These are phyloP conservation scores for Zopfia rhizophila DNA, from an alignment of 2,329 filamentous ascomycete species.

Conservation along the genomic window DNA sequence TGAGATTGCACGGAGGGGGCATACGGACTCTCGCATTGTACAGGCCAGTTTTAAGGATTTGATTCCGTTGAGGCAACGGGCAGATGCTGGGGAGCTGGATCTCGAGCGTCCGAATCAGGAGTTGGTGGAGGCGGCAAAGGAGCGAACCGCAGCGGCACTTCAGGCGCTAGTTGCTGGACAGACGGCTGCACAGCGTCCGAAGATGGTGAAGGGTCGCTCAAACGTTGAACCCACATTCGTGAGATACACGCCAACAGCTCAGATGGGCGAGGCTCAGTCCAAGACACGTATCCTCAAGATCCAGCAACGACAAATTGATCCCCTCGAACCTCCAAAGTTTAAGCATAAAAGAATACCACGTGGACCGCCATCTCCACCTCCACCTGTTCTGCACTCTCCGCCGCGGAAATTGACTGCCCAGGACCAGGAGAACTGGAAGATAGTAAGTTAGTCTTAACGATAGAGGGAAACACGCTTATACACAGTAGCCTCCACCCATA, in stretches of 20 bases:
- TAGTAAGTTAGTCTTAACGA: no score
- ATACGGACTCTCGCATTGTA: slow-evolving; percentile 83
- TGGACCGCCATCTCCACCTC: slow-evolving; percentile 90
- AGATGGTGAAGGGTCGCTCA: slow-evolving; percentile 86
- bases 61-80: slow-evolving; percentile 91
- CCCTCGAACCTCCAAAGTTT: slow-evolving; percentile 97
- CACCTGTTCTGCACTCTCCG: slow-evolving; percentile 94
- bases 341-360: slow-evolving; percentile 98
- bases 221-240: slow-evolving; percentile 92
- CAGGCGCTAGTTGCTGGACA: slow-evolving; percentile 85
- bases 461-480: no score
- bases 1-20: slow-evolving; percentile 89
- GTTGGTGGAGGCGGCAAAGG: slow-evolving; percentile 82
- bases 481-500: slow-evolving; percentile 86
- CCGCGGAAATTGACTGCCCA: slow-evolving; percentile 95
- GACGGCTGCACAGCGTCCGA: slow-evolving; percentile 91
- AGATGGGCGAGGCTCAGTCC: slow-evolving; percentile 88
- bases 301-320: slow-evolving; percentile 90
- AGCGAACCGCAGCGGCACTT: slow-evolving; percentile 88
- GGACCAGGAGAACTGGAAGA: slow-evolving; percentile 97
- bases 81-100: slow-evolving; percentile 91
- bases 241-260: slow-evolving; percentile 92
- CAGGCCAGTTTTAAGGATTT: slow-evolving; percentile 97
- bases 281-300: slow-evolving; percentile 99
- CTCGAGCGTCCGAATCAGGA: slow-evolving; percentile 86